Evolutionary conservation across 73 alveolate species (phyloP), one percentile per base, ranked within the genome.

Genomic region (Loxodes magnus): DNA sequence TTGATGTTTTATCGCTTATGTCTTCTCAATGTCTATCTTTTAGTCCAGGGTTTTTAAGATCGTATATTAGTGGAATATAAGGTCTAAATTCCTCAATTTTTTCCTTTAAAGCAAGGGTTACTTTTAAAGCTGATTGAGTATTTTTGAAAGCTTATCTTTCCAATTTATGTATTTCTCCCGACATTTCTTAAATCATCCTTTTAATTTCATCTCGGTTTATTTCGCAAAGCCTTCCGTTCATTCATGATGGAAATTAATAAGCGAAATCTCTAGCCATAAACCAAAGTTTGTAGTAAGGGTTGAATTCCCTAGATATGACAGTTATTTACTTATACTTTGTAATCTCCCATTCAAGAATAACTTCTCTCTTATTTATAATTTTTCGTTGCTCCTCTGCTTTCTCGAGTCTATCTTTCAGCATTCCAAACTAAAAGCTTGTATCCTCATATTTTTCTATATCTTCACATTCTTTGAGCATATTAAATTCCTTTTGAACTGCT

Each of bases 1-100:
- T 14, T 28, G 74, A 79, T 25, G 74, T 56, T 51, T 65, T 43
- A 24, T 83, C 69, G 27, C n/a, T 37, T 33, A 69, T 43, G 23
- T 2, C 49, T 48, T 69, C 80, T 88, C 94, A 80, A 50, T 80
- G 94, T 48, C 86, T 41, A 58, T 65, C 79, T 42, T 70, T 77
- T 17, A 80, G 54, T 4, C 73, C 71, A 4, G 86, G 89, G 56
- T 69, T 73, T 43, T 81, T 69, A 2, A 81, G 53, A 41, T 71
- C 88, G 24, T 51, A 59, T 19, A 81, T 69, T 12, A 81, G 33
- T 3, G 94, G 94, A 16, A 81, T 60, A 50, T 58, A 66, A 19
- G 94, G 94, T 55, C 75, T 79, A 24, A 81, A 81, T 17, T 50
- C 64, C 21, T 69, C 87, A 69, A 74, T 74, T 29, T 43, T 28